phyloP scores from a whole-genome alignment of 352 stramenopile species.

The Pythium utonaiense region DNA sequence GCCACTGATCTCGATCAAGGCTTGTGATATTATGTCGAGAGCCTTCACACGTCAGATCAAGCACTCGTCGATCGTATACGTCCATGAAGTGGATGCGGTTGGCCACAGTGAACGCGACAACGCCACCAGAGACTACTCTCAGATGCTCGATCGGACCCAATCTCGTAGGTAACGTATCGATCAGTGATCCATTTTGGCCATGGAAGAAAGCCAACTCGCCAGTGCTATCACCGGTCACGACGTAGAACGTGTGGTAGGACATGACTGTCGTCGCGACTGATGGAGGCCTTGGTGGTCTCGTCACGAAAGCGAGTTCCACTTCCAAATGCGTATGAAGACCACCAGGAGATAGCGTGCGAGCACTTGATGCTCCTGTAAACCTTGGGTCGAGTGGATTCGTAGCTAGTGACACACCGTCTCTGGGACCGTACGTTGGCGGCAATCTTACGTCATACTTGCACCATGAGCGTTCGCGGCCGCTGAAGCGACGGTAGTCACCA shows the following conservation, averaged over 20 bases:
- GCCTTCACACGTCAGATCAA: constrained; percentile 25
- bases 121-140: constrained; percentile 17
- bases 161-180: neutral
- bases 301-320: constrained; percentile 13
- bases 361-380: neutral
- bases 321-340: constrained; percentile 21
- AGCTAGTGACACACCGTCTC: neutral
- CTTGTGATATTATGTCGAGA: constrained; percentile 30
- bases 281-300: neutral
- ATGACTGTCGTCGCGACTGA: neutral
- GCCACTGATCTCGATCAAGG: constrained; percentile 31
- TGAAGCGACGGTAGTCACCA: constrained; percentile 19
- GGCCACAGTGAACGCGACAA: constrained; percentile 23
- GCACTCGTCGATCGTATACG: constrained; percentile 12
- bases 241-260: constrained; percentile 9
- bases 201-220: constrained; percentile 12
- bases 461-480: neutral
- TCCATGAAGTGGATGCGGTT: constrained; percentile 35
- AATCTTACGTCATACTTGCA: constrained; percentile 2
- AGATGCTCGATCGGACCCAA: constrained; percentile 21
- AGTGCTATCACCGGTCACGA: constrained; percentile 8
- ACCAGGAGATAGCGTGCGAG: neutral
- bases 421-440: neutral
- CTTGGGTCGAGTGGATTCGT: neutral
- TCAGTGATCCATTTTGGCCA: constrained; percentile 14